Percentiles rank a stretch among this genome's conserved stretches.
These are phyloP conservation scores for Oryza meridionalis DNA, from an alignment of 176 grass and related monocot genomes.

Conservation along the genomic window DNA sequence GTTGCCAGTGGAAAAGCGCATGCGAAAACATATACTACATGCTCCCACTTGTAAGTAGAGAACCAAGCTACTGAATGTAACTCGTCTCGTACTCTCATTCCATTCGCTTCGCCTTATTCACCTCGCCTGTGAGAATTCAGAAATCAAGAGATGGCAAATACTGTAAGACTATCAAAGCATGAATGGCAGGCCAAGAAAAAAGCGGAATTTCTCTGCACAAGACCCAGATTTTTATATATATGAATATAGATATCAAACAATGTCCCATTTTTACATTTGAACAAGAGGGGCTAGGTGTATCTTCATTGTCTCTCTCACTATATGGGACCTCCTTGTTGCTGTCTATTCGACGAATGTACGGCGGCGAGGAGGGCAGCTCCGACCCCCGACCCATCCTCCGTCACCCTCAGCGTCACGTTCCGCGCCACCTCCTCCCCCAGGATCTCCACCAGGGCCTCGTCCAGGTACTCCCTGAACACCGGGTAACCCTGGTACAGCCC, in stretches of 20 bases:
- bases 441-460: slow-evolving; percentile 79
- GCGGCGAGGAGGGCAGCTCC: slow-evolving; percentile 83
- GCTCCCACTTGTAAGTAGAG: not conserved
- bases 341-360: slow-evolving; percentile 67
- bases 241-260: slow-evolving; percentile 84
- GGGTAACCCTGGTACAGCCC: slow-evolving; percentile 69
- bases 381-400: slow-evolving; percentile 67
- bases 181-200: too few relatives aligned
- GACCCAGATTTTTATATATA: slow-evolving; percentile 69
- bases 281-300: slow-evolving; percentile 66
- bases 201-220: slow-evolving; percentile 49
- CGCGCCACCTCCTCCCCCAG: slow-evolving; percentile 75
- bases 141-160: not conserved
- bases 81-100: too few relatives aligned
- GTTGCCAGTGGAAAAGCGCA: not conserved
- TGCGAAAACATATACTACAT: not conserved
- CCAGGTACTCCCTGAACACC: slow-evolving; percentile 76
- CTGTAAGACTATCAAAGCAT: too few relatives aligned
- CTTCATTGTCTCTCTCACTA: slow-evolving; percentile 47
- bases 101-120: too few relatives aligned
- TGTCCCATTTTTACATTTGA: slow-evolving; percentile 96
- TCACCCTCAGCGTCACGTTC: slow-evolving; percentile 60
- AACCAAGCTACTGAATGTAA: not conserved
- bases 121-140: not conserved
- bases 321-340: slow-evolving; percentile 57